These are phyloP conservation scores for Tremella mesenterica DNA, from an alignment of 768 basidiomycete species.

Conservation along the genomic window DNA sequence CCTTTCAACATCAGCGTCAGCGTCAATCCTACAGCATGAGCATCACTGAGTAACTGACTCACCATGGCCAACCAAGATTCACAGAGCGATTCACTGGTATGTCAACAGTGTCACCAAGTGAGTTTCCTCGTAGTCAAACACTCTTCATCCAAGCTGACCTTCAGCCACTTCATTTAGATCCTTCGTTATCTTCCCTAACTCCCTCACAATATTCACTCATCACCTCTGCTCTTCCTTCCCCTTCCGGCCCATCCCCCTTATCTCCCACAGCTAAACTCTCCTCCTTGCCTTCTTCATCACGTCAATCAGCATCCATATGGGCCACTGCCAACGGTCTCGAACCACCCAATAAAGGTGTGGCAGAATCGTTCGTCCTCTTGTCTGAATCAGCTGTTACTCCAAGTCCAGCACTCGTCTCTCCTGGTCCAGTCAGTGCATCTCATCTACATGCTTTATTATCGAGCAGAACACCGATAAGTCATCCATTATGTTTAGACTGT, in stretches of 20 bases:
- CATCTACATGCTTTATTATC: conserved; percentile 40
- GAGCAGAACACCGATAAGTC: conserved; percentile 55
- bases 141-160: neutral
- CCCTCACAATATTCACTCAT: conserved; percentile 84
- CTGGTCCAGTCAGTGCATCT: conserved; percentile 4
- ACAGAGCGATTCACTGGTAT: conserved; percentile 4
- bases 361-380: conserved; percentile 29
- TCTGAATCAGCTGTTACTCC: conserved; percentile 39
- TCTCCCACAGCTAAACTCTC: conserved; percentile 35
- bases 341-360: conserved; percentile 5
- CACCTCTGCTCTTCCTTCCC: conserved; percentile 57
- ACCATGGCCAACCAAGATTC: neutral
- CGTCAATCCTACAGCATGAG: too few species aligned
- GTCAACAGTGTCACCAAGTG: conserved; percentile 38
- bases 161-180: conserved; percentile 78
- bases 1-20: too few species aligned
- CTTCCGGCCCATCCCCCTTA: conserved; percentile 39
- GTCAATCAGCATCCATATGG: conserved; percentile 23
- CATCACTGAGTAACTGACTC: too few species aligned
- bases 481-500: conserved; percentile 92
- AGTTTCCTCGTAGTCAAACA: neutral
- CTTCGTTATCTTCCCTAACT: conserved; percentile 76
- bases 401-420: conserved; percentile 54
- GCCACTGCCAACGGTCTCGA: conserved; percentile 11
- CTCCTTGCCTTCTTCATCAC: conserved; percentile 48